Conservation (phyloP, 768 basidiomycete genomes). For the Hericium alpestre region DNA sequence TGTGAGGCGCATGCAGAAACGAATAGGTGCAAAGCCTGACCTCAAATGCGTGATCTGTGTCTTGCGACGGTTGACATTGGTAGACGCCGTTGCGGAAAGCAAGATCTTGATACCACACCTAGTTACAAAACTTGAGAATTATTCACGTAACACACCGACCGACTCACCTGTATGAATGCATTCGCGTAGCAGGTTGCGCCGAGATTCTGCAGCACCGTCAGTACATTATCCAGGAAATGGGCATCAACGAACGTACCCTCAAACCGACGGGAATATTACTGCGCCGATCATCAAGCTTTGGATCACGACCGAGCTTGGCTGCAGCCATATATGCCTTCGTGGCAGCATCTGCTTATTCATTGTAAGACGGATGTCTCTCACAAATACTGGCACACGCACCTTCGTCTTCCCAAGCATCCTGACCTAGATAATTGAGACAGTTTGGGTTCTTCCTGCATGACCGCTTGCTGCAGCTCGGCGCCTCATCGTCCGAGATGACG, state of each 20-base stretch:
- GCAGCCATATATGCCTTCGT: constrained; percentile 19
- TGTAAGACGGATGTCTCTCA: not conserved
- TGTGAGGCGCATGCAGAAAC: not conserved
- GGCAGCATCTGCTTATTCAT: constrained; percentile 3
- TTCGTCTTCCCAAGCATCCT: constrained; percentile 70
- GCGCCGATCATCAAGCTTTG: constrained; percentile 4
- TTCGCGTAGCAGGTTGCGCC: constrained; percentile 98
- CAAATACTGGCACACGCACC: constrained; percentile 30
- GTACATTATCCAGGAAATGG: not conserved
- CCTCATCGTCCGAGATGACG: constrained; percentile 60
- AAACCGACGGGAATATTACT: constrained; percentile 55
- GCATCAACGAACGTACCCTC: constrained; percentile 36
- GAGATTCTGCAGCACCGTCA: constrained; percentile 56
- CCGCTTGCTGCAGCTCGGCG: constrained; percentile 44
- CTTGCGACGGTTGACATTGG: constrained; percentile 51
- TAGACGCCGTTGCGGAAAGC: constrained; percentile 80
- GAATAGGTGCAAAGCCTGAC: constrained; percentile 16
- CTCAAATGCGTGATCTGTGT: constrained; percentile 32
- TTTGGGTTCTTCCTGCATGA: constrained; percentile 68
- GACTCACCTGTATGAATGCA: constrained; percentile 74
- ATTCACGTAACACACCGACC: not conserved
- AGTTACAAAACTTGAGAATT: constrained; percentile 2
- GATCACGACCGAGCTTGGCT: constrained; percentile 8
- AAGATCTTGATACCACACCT: constrained; percentile 90
- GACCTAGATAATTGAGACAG: constrained; percentile 83